These are phyloP conservation scores for Lentinus tigrinus DNA, from an alignment of 768 basidiomycete species.

Conservation along the genomic window DNA sequence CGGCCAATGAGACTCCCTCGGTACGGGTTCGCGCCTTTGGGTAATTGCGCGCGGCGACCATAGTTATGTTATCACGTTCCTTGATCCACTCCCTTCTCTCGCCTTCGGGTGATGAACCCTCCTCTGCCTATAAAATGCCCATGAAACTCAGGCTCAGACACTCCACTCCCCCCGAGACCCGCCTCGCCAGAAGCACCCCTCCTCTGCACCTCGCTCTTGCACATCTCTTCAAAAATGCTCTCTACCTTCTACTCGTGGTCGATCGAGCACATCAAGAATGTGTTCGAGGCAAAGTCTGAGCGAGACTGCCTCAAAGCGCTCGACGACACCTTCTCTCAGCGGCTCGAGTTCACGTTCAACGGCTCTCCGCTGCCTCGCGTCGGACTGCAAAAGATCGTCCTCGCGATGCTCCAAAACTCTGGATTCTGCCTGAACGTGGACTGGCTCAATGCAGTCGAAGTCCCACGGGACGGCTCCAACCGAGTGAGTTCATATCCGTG, in stretches of 20 bases:
- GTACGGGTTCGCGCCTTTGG: constrained; percentile 7
- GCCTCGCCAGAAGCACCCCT: neutral
- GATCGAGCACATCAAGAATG: constrained; percentile 41
- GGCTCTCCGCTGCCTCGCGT: constrained; percentile 39
- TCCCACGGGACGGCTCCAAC: constrained; percentile 40
- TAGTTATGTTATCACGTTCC: constrained; percentile 4
- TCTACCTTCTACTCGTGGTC: constrained; percentile 52
- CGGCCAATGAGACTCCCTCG: no score
- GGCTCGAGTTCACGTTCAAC: constrained; percentile 42
- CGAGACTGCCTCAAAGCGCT: constrained; percentile 43
- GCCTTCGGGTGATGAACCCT: neutral
- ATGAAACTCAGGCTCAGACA: neutral
- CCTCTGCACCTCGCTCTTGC: neutral
- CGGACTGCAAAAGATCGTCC: constrained; percentile 42
- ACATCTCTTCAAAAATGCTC: constrained; percentile 25
- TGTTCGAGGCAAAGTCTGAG: constrained; percentile 52
- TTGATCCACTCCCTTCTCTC: constrained; percentile 1
- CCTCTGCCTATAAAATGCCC: constrained; percentile 8
- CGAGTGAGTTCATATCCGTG: constrained; percentile 35
- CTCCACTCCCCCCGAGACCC: neutral
- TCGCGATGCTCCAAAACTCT: constrained; percentile 40
- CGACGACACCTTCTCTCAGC: constrained; percentile 43
- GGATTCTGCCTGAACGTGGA: constrained; percentile 43
- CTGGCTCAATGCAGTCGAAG: constrained; percentile 48
- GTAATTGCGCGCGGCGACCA: constrained; percentile 4